Evolutionary conservation across 2,329 filamentous ascomycete species (phyloP).

Genomic region (Aspergillus hortae): DNA sequence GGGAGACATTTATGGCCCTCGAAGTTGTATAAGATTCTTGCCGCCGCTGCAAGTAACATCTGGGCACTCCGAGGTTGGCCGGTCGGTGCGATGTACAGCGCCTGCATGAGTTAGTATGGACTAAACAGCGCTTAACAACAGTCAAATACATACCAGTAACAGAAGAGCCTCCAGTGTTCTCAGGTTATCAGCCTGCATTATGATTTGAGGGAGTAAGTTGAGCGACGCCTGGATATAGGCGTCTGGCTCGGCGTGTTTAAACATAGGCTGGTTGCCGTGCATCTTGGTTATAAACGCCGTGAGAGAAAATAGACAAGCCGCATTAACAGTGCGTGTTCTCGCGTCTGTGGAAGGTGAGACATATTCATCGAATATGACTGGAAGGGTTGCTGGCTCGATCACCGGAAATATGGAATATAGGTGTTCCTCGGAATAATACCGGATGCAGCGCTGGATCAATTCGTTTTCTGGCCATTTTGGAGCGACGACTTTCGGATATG

Average conservation of each 20-base stretch:
- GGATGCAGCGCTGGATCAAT: neutral
- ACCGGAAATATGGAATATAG: slow-evolving; percentile 16
- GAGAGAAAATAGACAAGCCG: slow-evolving; percentile 21
- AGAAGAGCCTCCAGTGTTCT: slow-evolving; percentile 21
- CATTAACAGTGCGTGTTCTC: slow-evolving; percentile 8
- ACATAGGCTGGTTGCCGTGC: slow-evolving; percentile 17
- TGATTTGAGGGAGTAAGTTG: slow-evolving; percentile 15
- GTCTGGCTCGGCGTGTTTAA: slow-evolving; percentile 18
- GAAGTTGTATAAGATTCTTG: slow-evolving; percentile 20
- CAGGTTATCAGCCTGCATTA: slow-evolving; percentile 18
- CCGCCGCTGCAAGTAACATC: slow-evolving; percentile 19
- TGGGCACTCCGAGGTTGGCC: slow-evolving; percentile 22
- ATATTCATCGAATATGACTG: slow-evolving; percentile 11
- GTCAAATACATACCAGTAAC: slow-evolving; percentile 14
- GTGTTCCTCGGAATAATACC: neutral
- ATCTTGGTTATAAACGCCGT: slow-evolving; percentile 22
- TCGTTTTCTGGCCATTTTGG: neutral
- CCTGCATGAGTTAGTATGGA: slow-evolving; percentile 6
- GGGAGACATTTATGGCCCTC: slow-evolving; percentile 9
- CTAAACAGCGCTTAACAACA: neutral
- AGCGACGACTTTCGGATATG: neutral
- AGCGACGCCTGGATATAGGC: slow-evolving; percentile 19
- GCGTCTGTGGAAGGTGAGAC: slow-evolving; percentile 7
- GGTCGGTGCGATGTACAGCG: slow-evolving; percentile 18
- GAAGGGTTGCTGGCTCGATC: slow-evolving; percentile 15